Conservation (phyloP, 176 grass and related monocot species). For the Ananas comosus region DNA sequence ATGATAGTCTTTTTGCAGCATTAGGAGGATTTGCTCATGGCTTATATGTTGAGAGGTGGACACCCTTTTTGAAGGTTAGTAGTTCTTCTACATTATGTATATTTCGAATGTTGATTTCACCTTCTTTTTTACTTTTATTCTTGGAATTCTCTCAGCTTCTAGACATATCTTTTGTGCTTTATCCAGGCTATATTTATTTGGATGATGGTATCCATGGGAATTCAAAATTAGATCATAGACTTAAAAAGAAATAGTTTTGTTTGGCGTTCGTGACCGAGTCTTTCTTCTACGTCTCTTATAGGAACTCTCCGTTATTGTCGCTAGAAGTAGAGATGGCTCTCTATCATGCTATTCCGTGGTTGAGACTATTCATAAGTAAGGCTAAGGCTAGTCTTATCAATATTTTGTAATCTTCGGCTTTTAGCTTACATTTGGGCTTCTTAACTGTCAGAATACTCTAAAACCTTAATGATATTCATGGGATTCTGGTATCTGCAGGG, state of each 20-base stretch:
- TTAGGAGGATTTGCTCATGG: conserved; percentile 78
- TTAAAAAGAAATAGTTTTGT: neutral
- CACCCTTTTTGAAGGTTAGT: conserved; percentile 81
- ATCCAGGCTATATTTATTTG: neutral
- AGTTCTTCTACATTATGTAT: conserved; percentile 17
- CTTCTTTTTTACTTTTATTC: neutral
- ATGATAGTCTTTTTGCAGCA: conserved; percentile 26
- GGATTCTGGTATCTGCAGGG: conserved; percentile 36
- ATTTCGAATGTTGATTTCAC: too few species aligned
- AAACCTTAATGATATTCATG: neutral
- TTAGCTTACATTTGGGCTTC: neutral
- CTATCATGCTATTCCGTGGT: conserved; percentile 80
- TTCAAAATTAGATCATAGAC: neutral
- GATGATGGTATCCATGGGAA: neutral
- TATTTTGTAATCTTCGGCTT: neutral
- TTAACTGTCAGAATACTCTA: neutral
- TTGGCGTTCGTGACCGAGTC: neutral
- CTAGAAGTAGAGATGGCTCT: conserved; percentile 66
- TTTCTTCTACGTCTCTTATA: conserved; percentile 14
- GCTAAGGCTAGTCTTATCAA: neutral
- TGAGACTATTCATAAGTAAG: conserved; percentile 93
- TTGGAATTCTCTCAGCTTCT: neutral
- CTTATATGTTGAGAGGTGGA: conserved; percentile 85
- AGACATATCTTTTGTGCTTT: neutral
- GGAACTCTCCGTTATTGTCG: conserved; percentile 92